A percentile compares a stretch with the other conserved stretches of the same genome.
These are phyloP conservation scores for Crithidia fasciculata DNA, from an alignment of 208 protist genomes.

Conservation along the genomic window DNA sequence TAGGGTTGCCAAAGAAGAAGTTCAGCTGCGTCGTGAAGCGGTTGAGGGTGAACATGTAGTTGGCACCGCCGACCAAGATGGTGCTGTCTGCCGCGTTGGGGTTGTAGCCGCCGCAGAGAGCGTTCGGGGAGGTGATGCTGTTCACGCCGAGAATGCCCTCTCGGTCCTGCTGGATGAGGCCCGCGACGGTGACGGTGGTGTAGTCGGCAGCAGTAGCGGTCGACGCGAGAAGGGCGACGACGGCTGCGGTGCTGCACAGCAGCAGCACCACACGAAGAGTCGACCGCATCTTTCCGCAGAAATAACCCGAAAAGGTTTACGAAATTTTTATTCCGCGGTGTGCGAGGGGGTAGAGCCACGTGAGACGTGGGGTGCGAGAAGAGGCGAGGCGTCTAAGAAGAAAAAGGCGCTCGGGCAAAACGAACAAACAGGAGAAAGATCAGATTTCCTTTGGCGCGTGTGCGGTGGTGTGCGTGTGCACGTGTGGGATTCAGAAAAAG, in stretches of 20 bases:
- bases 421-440: too few relatives aligned
- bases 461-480: neutral
- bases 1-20: slow-evolving; percentile 36
- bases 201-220: neutral
- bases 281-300: neutral
- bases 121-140: slow-evolving; percentile 36
- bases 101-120: slow-evolving; percentile 45
- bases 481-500: slow-evolving; percentile 2
- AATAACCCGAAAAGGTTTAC: too few relatives aligned
- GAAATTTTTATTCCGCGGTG: too few relatives aligned
- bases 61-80: slow-evolving; percentile 42
- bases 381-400: too few relatives aligned
- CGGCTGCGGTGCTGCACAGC: neutral
- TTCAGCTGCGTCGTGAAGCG: slow-evolving; percentile 35
- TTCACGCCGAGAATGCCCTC: slow-evolving; percentile 46
- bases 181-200: slow-evolving; percentile 41
- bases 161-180: neutral
- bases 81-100: slow-evolving; percentile 20
- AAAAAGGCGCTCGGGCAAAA: too few relatives aligned
- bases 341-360: too few relatives aligned
- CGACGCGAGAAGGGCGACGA: neutral
- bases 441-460: too few relatives aligned
- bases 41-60: slow-evolving; percentile 49
- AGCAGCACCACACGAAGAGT: neutral
- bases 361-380: too few relatives aligned